Percentiles rank a stretch among this genome's conserved stretches.
Conservation (phyloP, 495 filamentous ascomycete genomes). For the Patellaria atrata region DNA sequence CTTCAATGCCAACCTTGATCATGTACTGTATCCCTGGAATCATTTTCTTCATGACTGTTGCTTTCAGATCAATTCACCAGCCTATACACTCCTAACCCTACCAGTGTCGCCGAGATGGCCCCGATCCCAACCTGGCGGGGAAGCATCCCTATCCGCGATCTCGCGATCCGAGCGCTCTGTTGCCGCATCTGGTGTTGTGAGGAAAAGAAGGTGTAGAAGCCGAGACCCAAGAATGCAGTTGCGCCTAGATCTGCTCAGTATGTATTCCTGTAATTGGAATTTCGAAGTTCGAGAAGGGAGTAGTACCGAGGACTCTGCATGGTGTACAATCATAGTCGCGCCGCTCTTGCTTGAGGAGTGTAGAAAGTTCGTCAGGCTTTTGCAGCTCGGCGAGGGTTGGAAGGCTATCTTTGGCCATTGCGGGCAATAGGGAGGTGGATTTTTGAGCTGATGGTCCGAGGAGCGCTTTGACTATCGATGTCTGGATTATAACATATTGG, state of each 20-base stretch:
- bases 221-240: conserved; percentile 77
- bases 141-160: conserved; percentile 63
- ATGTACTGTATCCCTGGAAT: not conserved
- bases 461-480: conserved; percentile 5
- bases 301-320: conserved; percentile 27
- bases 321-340: conserved; percentile 26
- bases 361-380: conserved; percentile 12
- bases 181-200: conserved; percentile 60
- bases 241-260: conserved; percentile 39
- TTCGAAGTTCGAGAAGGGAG: not conserved
- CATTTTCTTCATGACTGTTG: not conserved
- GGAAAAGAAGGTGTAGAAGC: conserved; percentile 71
- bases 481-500: not conserved
- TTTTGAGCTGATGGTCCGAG: not conserved
- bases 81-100: conserved; percentile 52
- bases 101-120: conserved; percentile 52
- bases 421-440: conserved; percentile 3
- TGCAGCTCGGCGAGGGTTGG: not conserved
- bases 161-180: conserved; percentile 55
- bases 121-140: conserved; percentile 55
- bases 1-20: not conserved
- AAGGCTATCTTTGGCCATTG: not conserved
- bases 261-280: not conserved
- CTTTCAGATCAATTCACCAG: conserved; percentile 34
- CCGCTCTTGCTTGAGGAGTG: conserved; percentile 12